Evolutionary conservation across 2,329 filamentous ascomycete species (phyloP).

Genomic region (Aspergillus pseudoterreus): DNA sequence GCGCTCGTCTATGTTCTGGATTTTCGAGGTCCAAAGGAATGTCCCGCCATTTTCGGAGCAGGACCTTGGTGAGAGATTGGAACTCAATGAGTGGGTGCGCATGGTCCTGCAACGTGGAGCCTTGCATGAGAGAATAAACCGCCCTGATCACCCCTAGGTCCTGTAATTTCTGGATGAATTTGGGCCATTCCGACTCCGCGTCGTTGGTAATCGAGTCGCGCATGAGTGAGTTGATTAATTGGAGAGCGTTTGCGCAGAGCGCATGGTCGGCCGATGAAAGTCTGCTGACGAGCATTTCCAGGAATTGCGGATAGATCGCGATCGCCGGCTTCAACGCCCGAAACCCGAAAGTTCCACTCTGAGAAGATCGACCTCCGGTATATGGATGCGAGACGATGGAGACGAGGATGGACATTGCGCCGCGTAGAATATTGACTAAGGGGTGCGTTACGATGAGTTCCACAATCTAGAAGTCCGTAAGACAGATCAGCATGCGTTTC

Average conservation of each 20-base stretch:
- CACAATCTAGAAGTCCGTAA: slow-evolving; percentile 57
- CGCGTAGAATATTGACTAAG: slow-evolving; percentile 92
- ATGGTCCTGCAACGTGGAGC: slow-evolving; percentile 83
- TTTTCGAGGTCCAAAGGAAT: slow-evolving; percentile 80
- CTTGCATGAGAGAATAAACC: slow-evolving; percentile 91
- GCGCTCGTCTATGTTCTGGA: slow-evolving; percentile 78
- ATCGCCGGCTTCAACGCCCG: slow-evolving; percentile 88
- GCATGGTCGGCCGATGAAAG: slow-evolving; percentile 92
- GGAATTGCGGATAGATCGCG: slow-evolving; percentile 85
- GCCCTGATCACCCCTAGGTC: slow-evolving; percentile 90
- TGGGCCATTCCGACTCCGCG: slow-evolving; percentile 80
- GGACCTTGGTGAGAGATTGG: slow-evolving; percentile 81
- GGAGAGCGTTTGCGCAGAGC: slow-evolving; percentile 89
- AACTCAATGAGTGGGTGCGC: slow-evolving; percentile 90
- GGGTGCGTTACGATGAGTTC: slow-evolving; percentile 93
- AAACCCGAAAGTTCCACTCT: slow-evolving; percentile 74
- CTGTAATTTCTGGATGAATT: slow-evolving; percentile 89
- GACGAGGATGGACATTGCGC: slow-evolving; percentile 94
- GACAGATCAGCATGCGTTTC: neutral
- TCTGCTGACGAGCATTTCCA: slow-evolving; percentile 88
- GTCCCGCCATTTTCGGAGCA: slow-evolving; percentile 84
- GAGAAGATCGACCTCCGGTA: slow-evolving; percentile 46
- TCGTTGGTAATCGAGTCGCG: slow-evolving; percentile 82
- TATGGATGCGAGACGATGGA: slow-evolving; percentile 86
- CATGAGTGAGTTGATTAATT: slow-evolving; percentile 93